Base-by-base conservation (phyloP, 768 basidiomycete genomes). In the Guyanaporus albipodus region DNA sequence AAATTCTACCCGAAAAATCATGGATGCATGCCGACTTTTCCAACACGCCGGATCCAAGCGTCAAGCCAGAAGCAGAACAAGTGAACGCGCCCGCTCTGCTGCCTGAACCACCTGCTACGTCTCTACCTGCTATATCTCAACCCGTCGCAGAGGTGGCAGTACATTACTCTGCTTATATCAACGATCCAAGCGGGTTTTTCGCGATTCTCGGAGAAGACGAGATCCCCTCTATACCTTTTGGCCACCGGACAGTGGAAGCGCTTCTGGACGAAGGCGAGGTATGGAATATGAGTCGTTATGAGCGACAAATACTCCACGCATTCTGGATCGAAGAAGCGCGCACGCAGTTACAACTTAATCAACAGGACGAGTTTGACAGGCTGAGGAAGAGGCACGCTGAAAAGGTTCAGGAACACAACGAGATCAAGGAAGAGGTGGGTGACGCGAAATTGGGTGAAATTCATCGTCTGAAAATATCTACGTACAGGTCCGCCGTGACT, bases 351-450 rank as follows among this genome's bases (percentile, higher is more conserved):
- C 66, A 70, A 18, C 45, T 56, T 0, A 54, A 63, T 7, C 63
- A 68, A 29, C 50, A 58, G 9, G 50, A 58, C 6, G 74, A 80
- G 17, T 85, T 82, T 38, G 59, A 73, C 4, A 44, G 55, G 0
- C 60, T 73, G 0, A 70, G 74, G 15, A 55, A 62, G 35, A 62
- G 64, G 27, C 72, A 77, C 45, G 67, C 71, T 11, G 70, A 74
- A 18, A 75, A 66, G 14, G 60, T 69, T 19, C 45, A 57, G 10
- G 52, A 60, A 3, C 64, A 69, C 42, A 66, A 70, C 2, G 70
- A 75, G 24, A 56, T 73, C n/a, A 73, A 68, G 44, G 71, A 82
- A 50, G 76, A 85, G 69, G 86, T 84, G 42, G 10, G 71, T 57
- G 21, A 6, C 14, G 8, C 43, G 19, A 18, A 27, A 18, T 10